These are phyloP conservation scores for Melocanna baccifera DNA, from an alignment of 176 grass and related monocot species.

Conservation along the genomic window DNA sequence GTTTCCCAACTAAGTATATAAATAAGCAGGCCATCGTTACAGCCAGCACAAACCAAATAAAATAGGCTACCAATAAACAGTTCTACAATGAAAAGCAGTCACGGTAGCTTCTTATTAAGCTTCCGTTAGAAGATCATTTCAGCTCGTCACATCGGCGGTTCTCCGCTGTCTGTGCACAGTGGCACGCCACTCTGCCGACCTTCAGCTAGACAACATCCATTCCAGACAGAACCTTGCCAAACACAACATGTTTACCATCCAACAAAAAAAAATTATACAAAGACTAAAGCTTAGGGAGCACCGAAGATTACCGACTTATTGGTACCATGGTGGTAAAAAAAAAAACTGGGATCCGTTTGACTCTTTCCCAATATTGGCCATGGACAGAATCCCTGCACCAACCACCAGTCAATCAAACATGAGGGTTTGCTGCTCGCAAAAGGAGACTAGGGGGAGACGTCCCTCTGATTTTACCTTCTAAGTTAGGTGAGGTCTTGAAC, in stretches of 20 bases:
- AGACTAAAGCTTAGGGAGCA: no score
- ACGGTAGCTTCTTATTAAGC: background rate
- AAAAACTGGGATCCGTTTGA: slow-evolving; percentile 96
- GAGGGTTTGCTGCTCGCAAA: background rate
- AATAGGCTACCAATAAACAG: background rate
- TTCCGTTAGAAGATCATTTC: background rate
- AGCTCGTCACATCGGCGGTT: slow-evolving; percentile 33
- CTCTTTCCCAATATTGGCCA: slow-evolving; percentile 85
- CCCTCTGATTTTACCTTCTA: no score
- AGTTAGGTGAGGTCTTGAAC: no score
- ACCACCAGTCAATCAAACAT: background rate
- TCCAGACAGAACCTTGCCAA: slow-evolving; percentile 76
- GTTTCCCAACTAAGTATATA: no score
- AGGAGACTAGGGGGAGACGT: no score
- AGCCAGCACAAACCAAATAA: no score
- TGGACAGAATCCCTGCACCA: slow-evolving; percentile 61
- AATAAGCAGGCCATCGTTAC: no score
- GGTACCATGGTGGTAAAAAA: slow-evolving; percentile 59
- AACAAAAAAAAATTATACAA: slow-evolving; percentile 29
- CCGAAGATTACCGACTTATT: slow-evolving; percentile 66
- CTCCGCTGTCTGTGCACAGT: slow-evolving; percentile 53
- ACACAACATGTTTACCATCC: slow-evolving; percentile 94
- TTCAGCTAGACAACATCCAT: slow-evolving; percentile 67
- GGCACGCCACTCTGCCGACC: slow-evolving; percentile 42
- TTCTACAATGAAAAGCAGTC: background rate